Evolutionary conservation across 106 monocot species (phyloP).

Genomic region (Platanthera guangdongensis): DNA sequence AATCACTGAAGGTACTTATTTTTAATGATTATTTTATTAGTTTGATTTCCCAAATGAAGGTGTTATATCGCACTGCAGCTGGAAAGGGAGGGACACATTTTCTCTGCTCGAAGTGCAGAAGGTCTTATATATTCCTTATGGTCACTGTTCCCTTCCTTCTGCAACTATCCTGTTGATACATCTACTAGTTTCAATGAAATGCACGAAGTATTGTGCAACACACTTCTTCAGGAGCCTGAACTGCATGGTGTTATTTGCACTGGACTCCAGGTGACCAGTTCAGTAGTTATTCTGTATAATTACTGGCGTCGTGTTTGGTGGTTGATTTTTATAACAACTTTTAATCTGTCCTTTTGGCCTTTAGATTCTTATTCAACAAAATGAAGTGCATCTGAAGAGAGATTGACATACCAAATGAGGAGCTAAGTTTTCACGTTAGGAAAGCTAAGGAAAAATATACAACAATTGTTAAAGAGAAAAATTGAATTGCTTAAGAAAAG

Average conservation of each 20-base stretch:
- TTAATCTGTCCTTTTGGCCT: conserved; percentile 9
- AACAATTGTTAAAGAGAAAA: conserved; percentile 40
- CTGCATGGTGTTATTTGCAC: conserved; percentile 81
- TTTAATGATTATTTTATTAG: neutral
- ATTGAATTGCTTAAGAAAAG: conserved; percentile 46
- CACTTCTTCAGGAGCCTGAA: conserved; percentile 48
- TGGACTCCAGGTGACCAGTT: conserved; percentile 60
- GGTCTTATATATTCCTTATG: conserved; percentile 75
- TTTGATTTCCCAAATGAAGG: conserved; percentile 10
- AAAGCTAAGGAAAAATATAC: conserved; percentile 66
- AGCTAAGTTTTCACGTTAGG: conserved; percentile 35
- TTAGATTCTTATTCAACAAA: conserved; percentile 83
- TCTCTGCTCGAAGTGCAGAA: conserved; percentile 56
- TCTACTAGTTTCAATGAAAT: conserved; percentile 47
- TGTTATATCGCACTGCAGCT: conserved; percentile 32
- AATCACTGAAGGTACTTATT: conserved; percentile 45
- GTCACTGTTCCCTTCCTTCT: conserved; percentile 88
- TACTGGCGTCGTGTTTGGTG: neutral
- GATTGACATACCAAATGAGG: conserved; percentile 27
- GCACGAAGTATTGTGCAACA: conserved; percentile 39
- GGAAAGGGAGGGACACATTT: conserved; percentile 50
- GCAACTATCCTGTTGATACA: conserved; percentile 82
- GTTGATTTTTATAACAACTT: neutral
- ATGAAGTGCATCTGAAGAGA: conserved; percentile 26
- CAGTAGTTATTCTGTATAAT: neutral